Conservation (phyloP, 495 filamentous ascomycete species). For the Oidiodendron maius region DNA sequence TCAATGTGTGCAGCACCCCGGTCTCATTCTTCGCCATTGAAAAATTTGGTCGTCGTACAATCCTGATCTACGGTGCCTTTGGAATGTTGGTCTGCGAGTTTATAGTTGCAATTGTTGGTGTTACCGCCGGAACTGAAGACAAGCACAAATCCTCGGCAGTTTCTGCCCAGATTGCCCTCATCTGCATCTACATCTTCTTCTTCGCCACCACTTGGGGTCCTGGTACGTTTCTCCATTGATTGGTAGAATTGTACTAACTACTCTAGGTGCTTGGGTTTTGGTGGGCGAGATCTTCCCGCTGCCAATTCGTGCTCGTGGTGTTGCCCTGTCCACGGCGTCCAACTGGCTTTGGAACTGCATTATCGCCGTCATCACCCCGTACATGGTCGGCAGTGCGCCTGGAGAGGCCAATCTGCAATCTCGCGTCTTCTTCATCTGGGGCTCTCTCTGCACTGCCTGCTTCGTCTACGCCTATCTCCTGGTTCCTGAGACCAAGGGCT, state of each 20-base stretch:
- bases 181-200: conserved; percentile 74
- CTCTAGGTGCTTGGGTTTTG: conserved; percentile 58
- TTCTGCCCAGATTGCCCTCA: conserved; percentile 52
- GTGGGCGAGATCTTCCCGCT: conserved; percentile 86
- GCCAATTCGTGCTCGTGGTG: conserved; percentile 74
- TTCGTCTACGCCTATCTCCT: conserved; percentile 74
- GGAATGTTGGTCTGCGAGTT: conserved; percentile 83
- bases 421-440: conserved; percentile 80
- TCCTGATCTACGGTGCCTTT: conserved; percentile 61
- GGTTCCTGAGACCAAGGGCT: conserved; percentile 75
- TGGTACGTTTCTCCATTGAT: conserved; percentile 37
- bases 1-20: conserved; percentile 70
- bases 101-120: conserved; percentile 73
- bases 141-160: conserved; percentile 22
- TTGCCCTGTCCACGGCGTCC: conserved; percentile 72
- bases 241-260: conserved; percentile 1
- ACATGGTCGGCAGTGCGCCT: conserved; percentile 22
- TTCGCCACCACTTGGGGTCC: conserved; percentile 76
- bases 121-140: conserved; percentile 44
- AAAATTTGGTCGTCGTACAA: conserved; percentile 59
- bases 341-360: conserved; percentile 81
- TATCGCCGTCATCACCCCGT: conserved; percentile 24
- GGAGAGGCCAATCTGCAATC: conserved; percentile 52
- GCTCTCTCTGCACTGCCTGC: conserved; percentile 58
- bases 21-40: conserved; percentile 61